phyloP scores from a whole-genome alignment of 306 rosid genomes.

The Vicia villosa region DNA sequence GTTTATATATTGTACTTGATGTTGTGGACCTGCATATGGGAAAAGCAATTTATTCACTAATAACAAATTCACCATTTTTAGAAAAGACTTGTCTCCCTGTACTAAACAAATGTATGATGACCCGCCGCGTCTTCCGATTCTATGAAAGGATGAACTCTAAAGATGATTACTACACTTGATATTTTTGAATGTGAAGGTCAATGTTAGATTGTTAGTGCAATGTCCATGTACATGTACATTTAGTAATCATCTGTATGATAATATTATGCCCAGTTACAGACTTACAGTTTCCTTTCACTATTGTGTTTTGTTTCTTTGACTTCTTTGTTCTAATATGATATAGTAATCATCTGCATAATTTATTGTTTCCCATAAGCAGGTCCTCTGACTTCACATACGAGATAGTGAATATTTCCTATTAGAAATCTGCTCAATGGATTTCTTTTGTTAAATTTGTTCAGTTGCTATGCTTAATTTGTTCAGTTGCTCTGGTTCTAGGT shows the following conservation, averaged over 20 bases:
- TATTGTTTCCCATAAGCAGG: slow-evolving; percentile 19
- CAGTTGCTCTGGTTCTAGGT: slow-evolving; percentile 65
- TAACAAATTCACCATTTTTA: slow-evolving; percentile 3
- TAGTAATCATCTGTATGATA: slow-evolving; percentile 5
- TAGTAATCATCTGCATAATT: slow-evolving; percentile 35
- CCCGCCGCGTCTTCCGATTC: slow-evolving; percentile 6
- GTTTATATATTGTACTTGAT: slow-evolving; percentile 21
- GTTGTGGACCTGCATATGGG: slow-evolving; percentile 5
- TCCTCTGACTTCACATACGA: slow-evolving; percentile 30
- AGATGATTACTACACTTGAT: slow-evolving; percentile 14
- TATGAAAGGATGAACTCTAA: slow-evolving; percentile 17
- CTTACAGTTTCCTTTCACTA: background rate
- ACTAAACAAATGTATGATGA: slow-evolving; percentile 13
- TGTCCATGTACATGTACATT: slow-evolving; percentile 12
- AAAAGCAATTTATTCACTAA: slow-evolving; percentile 2
- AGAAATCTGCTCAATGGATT: slow-evolving; percentile 31
- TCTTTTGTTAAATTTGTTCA: slow-evolving; percentile 36
- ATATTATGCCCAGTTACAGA: background rate
- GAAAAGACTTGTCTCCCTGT: slow-evolving; percentile 22
- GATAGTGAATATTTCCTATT: slow-evolving; percentile 27
- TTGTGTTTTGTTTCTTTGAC: slow-evolving; percentile 6
- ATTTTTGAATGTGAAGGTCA: slow-evolving; percentile 1
- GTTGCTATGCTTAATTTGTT: slow-evolving; percentile 38
- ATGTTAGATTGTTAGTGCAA: background rate
- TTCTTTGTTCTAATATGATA: slow-evolving; percentile 9